A percentile compares a stretch with the other conserved stretches of the same genome.
phyloP scores from a whole-genome alignment of 306 rosid species.

The Gastrolobium villosum region DNA sequence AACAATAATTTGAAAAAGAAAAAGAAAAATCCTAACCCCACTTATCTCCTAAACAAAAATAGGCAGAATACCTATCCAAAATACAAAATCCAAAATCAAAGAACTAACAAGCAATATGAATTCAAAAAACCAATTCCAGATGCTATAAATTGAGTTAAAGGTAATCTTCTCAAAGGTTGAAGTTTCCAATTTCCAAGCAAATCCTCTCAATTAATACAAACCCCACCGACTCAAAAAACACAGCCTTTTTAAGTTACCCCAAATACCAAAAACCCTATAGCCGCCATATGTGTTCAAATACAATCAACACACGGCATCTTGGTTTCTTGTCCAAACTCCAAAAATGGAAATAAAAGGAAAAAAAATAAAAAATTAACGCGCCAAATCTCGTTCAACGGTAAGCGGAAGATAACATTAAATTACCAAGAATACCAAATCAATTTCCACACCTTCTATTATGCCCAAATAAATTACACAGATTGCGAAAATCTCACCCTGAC shows the following conservation, averaged over 20 bases:
- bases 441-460: conserved; percentile 13
- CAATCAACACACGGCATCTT: conserved; percentile 62
- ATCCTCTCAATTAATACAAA: conserved; percentile 43
- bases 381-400: conserved; percentile 38
- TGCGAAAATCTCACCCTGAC: not conserved
- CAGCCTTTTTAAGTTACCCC: conserved; percentile 19
- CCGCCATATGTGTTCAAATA: conserved; percentile 49
- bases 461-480: not conserved
- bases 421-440: conserved; percentile 38
- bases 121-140: conserved; percentile 33
- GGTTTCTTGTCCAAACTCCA: not conserved
- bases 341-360: conserved; percentile 3
- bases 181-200: conserved; percentile 41
- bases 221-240: conserved; percentile 54
- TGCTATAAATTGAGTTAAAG: conserved; percentile 26
- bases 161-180: conserved; percentile 42
- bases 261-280: conserved; percentile 3
- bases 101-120: not conserved
- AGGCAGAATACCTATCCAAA: conserved; percentile 35
- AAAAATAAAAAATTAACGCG: too few species aligned
- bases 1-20: not conserved
- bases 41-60: conserved; percentile 43
- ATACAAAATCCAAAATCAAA: conserved; percentile 38
- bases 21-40: not conserved
- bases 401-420: not conserved